A percentile compares a stretch with the other conserved stretches of the same genome.
Evolutionary conservation across 305 asterid species (phyloP).

Genomic region (Fraxinus greggii): DNA sequence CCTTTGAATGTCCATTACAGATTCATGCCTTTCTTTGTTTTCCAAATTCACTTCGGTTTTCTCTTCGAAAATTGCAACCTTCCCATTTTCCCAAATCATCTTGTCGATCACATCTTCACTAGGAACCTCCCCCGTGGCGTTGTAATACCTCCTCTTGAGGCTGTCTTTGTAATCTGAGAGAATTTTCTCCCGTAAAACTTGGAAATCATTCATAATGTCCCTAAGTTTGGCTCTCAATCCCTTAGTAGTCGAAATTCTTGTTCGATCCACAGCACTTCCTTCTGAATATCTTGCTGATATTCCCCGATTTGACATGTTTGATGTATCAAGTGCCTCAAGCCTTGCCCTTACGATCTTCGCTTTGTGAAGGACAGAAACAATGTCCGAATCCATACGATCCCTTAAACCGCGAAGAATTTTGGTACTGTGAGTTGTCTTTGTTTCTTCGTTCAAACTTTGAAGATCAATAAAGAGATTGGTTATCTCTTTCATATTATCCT

Average conservation of each 20-base stretch:
- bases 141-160: constrained; percentile 63
- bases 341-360: constrained; percentile 56
- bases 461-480: constrained; percentile 68
- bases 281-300: constrained; percentile 36
- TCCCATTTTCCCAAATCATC: constrained; percentile 51
- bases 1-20: constrained; percentile 79
- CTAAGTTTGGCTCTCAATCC: constrained; percentile 62
- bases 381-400: constrained; percentile 79
- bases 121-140: constrained; percentile 58
- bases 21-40: constrained; percentile 68
- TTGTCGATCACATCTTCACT: constrained; percentile 61
- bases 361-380: constrained; percentile 63
- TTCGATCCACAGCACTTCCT: constrained; percentile 72
- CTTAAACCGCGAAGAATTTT: constrained; percentile 72
- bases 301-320: constrained; percentile 46
- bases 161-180: constrained; percentile 67
- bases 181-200: constrained; percentile 53
- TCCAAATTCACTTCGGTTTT: constrained; percentile 41
- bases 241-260: constrained; percentile 53
- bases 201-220: constrained; percentile 73
- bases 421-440: constrained; percentile 59
- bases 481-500: constrained; percentile 56
- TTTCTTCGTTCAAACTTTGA: constrained; percentile 54
- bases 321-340: constrained; percentile 57
- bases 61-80: constrained; percentile 35